Conservation (phyloP, 2,329 filamentous ascomycete species). For the Alternaria longipes region DNA sequence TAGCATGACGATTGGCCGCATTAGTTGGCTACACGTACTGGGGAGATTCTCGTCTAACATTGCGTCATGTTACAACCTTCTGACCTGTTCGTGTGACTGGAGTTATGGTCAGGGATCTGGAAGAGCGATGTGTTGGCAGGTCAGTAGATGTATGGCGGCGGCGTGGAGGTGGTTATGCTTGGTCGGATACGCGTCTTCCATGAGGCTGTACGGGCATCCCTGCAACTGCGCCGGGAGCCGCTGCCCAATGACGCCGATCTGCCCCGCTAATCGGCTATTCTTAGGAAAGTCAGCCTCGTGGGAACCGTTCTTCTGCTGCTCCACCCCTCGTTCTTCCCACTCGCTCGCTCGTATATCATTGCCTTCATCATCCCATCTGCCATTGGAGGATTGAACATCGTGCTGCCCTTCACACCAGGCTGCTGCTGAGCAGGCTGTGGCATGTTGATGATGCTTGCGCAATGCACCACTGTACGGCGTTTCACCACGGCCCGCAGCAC, state of each 20-base stretch:
- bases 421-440: conserved; percentile 1
- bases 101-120: background rate
- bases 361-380: background rate
- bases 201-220: conserved; percentile 21
- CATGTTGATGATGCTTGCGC: conserved; percentile 8
- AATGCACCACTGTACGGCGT: conserved; percentile 11
- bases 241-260: conserved; percentile 19
- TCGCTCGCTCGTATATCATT: conserved; percentile 1
- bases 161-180: conserved; percentile 13
- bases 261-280: conserved; percentile 13
- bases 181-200: conserved; percentile 18
- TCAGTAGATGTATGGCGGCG: conserved; percentile 5
- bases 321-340: background rate
- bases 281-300: conserved; percentile 14
- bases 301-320: conserved; percentile 6
- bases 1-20: conserved; percentile 1
- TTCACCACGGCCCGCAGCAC: conserved; percentile 19
- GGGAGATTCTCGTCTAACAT: conserved; percentile 98
- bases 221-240: conserved; percentile 18
- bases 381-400: background rate
- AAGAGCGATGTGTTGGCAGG: conserved; percentile 2
- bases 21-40: conserved; percentile 53
- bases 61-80: conserved; percentile 29
- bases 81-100: background rate
- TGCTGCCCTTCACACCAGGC: background rate